Evolutionary conservation across 495 filamentous ascomycete genomes (phyloP).

Genomic region (Pyronema domesticum): DNA sequence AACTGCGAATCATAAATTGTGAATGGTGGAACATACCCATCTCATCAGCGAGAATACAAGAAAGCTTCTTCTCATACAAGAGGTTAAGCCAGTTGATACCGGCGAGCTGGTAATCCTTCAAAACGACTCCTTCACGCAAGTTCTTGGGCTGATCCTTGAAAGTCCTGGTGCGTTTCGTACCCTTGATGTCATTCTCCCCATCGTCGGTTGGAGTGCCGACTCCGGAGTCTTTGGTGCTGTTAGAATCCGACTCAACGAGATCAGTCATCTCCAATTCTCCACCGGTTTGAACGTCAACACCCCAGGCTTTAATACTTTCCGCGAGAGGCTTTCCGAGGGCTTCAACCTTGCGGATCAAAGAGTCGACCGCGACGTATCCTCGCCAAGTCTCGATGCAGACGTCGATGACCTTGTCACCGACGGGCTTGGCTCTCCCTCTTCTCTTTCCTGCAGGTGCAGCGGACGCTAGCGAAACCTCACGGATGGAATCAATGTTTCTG

Average conservation of each 20-base stretch:
- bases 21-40: constrained; percentile 40
- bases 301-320: constrained; percentile 56
- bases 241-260: constrained; percentile 29
- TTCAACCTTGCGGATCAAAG: constrained; percentile 55
- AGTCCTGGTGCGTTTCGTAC: constrained; percentile 21
- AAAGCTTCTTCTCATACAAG: constrained; percentile 56
- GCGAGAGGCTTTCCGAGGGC: constrained; percentile 48
- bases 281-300: constrained; percentile 47
- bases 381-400: constrained; percentile 52
- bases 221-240: constrained; percentile 40
- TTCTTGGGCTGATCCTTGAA: constrained; percentile 49
- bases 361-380: constrained; percentile 58
- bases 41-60: constrained; percentile 86
- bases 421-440: constrained; percentile 34
- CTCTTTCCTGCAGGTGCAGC: constrained; percentile 29
- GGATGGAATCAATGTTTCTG: constrained; percentile 39
- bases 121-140: constrained; percentile 48
- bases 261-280: constrained; percentile 53
- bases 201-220: constrained; percentile 51
- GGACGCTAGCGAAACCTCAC: constrained; percentile 30
- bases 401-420: constrained; percentile 57
- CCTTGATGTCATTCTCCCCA: constrained; percentile 32
- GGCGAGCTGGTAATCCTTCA: constrained; percentile 88
- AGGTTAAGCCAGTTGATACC: constrained; percentile 86
- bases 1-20: background rate